These are phyloP conservation scores for Xylaria arbuscula DNA, from an alignment of 2,329 filamentous ascomycete species.

Conservation along the genomic window DNA sequence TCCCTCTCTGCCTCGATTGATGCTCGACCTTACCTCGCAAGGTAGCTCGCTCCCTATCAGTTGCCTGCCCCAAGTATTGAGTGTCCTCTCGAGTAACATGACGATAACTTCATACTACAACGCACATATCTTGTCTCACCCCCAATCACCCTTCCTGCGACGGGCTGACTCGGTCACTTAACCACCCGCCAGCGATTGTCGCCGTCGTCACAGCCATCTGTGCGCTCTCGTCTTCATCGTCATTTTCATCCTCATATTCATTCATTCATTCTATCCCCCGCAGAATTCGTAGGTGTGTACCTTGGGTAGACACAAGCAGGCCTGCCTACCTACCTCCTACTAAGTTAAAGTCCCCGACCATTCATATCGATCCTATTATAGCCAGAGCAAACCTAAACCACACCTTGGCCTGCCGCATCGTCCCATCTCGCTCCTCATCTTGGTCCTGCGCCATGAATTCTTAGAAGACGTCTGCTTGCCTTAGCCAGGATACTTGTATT, in stretches of 20 bases:
- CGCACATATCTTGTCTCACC: slow-evolving; percentile 28
- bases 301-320: not conserved
- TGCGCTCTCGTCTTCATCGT: not conserved
- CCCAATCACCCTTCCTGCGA: slow-evolving; percentile 29
- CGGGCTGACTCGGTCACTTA: slow-evolving; percentile 37
- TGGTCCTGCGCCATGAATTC: slow-evolving; percentile 43
- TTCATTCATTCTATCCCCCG: slow-evolving; percentile 15
- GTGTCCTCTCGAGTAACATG: slow-evolving; percentile 27
- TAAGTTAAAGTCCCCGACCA: not conserved
- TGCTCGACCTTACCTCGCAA: not conserved
- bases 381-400: slow-evolving; percentile 17
- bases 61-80: not conserved
- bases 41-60: slow-evolving; percentile 10
- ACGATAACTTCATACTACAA: slow-evolving; percentile 37
- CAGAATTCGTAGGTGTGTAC: not conserved
- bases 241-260: slow-evolving; percentile 10
- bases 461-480: slow-evolving; percentile 34
- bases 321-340: slow-evolving; percentile 2
- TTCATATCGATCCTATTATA: slow-evolving; percentile 12
- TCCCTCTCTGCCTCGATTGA: slow-evolving; percentile 3
- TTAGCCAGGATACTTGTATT: slow-evolving; percentile 27
- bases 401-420: not conserved
- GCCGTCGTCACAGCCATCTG: not conserved
- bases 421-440: slow-evolving; percentile 22
- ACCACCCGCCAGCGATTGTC: slow-evolving; percentile 13